Evolutionary conservation across 140 eudicot species (phyloP), one percentile per base, ranked within the genome.

Genomic region (Bidens hawaiensis): DNA sequence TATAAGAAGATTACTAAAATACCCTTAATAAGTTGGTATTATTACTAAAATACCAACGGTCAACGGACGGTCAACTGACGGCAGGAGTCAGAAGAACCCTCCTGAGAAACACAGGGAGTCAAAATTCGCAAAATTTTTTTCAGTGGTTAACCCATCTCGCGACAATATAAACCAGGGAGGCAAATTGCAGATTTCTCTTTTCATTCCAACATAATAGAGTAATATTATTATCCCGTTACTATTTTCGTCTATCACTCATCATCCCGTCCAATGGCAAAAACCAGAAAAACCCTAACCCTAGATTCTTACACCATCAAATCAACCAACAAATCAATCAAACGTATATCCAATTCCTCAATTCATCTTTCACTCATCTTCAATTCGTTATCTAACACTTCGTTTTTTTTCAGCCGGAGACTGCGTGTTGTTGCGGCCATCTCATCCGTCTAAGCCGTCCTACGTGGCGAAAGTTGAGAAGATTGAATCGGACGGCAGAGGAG

Each of bases 381-480:
- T 26, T 22, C 28, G 6, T 33, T 46, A 0, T 31, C 67, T 45
- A 58, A 69, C 60, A 28, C 46, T 58, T 46, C 19, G 0, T n/a
- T 10, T 5, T 56, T 64, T 22, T 27, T 34, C 79, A 91, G 96
- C 85, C 36, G 95, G 91, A 23, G 98, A 91, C 41, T 87, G 95
- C 51, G 99, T 93, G 70, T 69, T 85, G 85, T 84, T 88, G 95
- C 73, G 95, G 6, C 86, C 96, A 7, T 16, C 89, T 1, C 88
- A 87, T 27, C 47, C 90, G 2, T 84, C 90, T 26, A 87, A 84
- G 71, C 90, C 86, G n/a, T 75, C 95, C 10, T 86, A 90, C 61
- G 84, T 90, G 15, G 97, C 95, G 10, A 78, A 81, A 33, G 64
- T 90, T 27, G 94, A 86, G 70, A 76, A 52, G 69, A 82, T 90